Evolutionary conservation across 164 flowering plant species (phyloP), one percentile per base, ranked within the genome.

Genomic region (grape (Vitis vinifera)): DNA sequence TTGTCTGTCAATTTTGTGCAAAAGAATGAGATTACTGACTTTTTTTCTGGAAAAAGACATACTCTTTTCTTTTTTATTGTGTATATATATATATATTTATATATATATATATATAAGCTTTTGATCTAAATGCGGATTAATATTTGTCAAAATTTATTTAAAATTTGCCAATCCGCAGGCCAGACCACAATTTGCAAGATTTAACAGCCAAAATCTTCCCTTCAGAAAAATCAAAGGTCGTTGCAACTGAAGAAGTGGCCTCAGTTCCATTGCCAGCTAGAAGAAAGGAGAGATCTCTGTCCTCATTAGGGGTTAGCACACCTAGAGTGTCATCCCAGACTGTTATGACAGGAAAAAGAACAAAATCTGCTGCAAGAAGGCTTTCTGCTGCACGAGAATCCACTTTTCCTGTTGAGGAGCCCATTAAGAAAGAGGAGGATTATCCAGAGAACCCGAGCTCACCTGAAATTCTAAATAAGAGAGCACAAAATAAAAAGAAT

Each of bases 191-290:
- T 66, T 55, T 71, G 72, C 66, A 88, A 77, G 89, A 87, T 83
- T 72, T 90, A 63, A 81, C 85, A 71, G 82, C 86, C 57, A 90
- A 85, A 78, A 79, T 88, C 30, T 90, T 90, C 69, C 87, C 89
- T 68, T 70, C 77, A 47, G 82, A 73, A 57, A 27, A 53, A 15
- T 29, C 19, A 8, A 57, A 68, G 62, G 31, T n/a, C 13, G 52
- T 48, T 51, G 63, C 30, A 50, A 27, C 17, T 19, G 78, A 71
- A 19, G 55, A n/a, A 10, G 71, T 55, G 3, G 29, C 44, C 31
- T n/a, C 70, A 8, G 30, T 23, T 16, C 49, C 72, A 63, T 50
- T 63, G 63, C 74, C 74, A 23, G 19, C 73, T 1, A 80, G 72
- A 65, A 69, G 73, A 62, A 77, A 72, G 73, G 85, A 88, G 77